Conservation (phyloP, 2,329 filamentous ascomycete species). For the Ceratocystis ficicola region DNA sequence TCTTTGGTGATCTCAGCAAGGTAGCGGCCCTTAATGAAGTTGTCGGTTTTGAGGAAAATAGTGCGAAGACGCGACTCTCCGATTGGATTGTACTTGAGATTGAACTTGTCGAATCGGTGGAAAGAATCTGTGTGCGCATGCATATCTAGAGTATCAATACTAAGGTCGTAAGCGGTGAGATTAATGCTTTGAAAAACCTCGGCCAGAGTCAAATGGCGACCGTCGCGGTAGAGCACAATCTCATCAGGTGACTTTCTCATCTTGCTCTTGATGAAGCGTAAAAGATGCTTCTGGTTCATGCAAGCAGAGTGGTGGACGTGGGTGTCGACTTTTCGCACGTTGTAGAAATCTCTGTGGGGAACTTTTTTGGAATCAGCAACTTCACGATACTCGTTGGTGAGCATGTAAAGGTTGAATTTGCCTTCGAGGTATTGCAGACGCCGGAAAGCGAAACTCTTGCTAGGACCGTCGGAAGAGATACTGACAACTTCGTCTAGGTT, state of each 20-base stretch:
- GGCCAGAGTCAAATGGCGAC: conserved; percentile 75
- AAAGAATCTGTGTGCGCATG: conserved; percentile 97
- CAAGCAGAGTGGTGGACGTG: conserved; percentile 98
- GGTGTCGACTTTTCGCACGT: conserved; percentile 95
- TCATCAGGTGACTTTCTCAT: conserved; percentile 98
- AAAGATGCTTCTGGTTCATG: conserved; percentile 98
- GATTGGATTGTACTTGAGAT: conserved; percentile 95
- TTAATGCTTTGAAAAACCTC: conserved; percentile 98
- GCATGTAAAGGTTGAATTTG: conserved; percentile 87
- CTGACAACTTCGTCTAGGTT: conserved; percentile 77
- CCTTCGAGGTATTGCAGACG: conserved; percentile 91
- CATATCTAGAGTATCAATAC: conserved; percentile 98
- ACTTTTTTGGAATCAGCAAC: conserved; percentile 96
- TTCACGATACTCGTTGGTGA: conserved; percentile 95
- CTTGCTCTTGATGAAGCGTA: conserved; percentile 98
- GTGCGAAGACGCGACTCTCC: conserved; percentile 89
- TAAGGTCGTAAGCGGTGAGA: conserved; percentile 89
- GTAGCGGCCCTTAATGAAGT: conserved; percentile 91
- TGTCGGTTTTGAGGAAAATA: conserved; percentile 99
- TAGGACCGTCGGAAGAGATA: conserved; percentile 88
- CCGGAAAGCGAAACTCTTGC: conserved; percentile 93
- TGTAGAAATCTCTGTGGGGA: conserved; percentile 97
- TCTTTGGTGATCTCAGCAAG: conserved; percentile 96
- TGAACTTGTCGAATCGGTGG: conserved; percentile 99
- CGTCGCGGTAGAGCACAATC: conserved; percentile 82